A percentile compares a stretch with the other conserved stretches of the same genome.
Conservation (phyloP, 768 basidiomycete genomes). For the Psilocybe cubensis region DNA sequence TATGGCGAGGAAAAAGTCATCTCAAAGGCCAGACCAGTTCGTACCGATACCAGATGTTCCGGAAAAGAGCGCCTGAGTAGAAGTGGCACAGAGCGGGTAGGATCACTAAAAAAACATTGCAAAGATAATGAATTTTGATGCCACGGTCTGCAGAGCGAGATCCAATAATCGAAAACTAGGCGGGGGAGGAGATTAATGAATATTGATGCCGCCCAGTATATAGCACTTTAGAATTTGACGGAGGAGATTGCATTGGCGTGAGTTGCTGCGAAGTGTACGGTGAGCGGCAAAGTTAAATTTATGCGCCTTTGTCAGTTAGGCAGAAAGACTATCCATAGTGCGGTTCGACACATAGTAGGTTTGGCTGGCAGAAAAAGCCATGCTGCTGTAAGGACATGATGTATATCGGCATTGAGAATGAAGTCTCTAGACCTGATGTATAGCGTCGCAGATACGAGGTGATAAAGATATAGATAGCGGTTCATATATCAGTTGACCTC, state of each 20-base stretch:
- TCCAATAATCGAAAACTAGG: background rate
- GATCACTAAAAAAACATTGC: background rate
- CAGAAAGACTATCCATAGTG: background rate
- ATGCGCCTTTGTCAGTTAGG: background rate
- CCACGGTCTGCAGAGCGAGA: background rate
- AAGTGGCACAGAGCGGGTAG: background rate
- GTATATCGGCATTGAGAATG: constrained; percentile 14
- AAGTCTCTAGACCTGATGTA: constrained; percentile 6
- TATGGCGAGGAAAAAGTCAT: constrained; percentile 6
- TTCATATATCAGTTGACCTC: background rate
- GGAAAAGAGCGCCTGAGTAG: constrained; percentile 11
- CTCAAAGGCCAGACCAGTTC: constrained; percentile 1
- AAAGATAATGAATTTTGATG: background rate
- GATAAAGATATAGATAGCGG: constrained; percentile 8
- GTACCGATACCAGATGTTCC: background rate
- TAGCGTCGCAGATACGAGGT: constrained; percentile 8
- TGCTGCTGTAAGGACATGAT: constrained; percentile 13
- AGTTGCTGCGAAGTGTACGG: constrained; percentile 9
- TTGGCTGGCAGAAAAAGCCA: constrained; percentile 25
- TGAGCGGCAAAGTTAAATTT: background rate
- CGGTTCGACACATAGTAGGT: constrained; percentile 8
- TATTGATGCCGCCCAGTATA: constrained; percentile 8
- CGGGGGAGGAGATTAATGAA: background rate
- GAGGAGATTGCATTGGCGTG: background rate
- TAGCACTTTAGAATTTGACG: constrained; percentile 10